A percentile compares a stretch with the other conserved stretches of the same genome.
Evolutionary conservation across 306 rosid genomes (phyloP).

Genomic region (Vigna mungo): DNA sequence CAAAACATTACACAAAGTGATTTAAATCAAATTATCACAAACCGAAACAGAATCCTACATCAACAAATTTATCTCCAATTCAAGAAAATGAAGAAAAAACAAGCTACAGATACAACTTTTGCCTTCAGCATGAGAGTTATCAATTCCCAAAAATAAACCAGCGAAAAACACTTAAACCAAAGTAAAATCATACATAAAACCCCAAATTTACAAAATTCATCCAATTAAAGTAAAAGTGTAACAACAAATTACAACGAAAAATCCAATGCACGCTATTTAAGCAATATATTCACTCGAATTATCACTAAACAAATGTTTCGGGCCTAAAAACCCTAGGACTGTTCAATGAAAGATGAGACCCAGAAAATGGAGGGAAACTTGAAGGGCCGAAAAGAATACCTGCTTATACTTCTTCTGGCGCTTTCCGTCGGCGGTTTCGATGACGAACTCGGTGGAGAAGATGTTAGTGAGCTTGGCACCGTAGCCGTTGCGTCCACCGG

Average conservation of each 20-base stretch:
- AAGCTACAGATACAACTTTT: neutral
- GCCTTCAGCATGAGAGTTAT: neutral
- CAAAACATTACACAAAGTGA: neutral
- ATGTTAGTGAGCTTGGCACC: conserved; percentile 97
- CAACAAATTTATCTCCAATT: neutral
- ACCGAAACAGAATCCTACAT: neutral
- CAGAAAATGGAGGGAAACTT: neutral
- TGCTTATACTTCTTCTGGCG: conserved; percentile 90
- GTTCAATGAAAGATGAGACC: neutral
- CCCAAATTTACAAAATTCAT: neutral
- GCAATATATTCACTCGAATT: neutral
- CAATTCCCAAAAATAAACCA: neutral
- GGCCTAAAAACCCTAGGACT: too few relatives aligned
- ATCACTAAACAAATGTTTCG: too few relatives aligned
- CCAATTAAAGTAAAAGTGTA: too few relatives aligned
- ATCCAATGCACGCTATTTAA: too few relatives aligned
- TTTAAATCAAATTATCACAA: neutral
- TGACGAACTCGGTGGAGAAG: conserved; percentile 83
- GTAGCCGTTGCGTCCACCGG: conserved; percentile 92
- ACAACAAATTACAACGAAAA: neutral
- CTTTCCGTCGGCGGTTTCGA: conserved; percentile 91
- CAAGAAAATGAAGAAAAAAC: neutral
- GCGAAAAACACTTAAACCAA: neutral
- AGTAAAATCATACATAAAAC: neutral
- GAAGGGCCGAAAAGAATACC: conserved; percentile 46